These are phyloP conservation scores for Rhodotorula sp. DNA, from an alignment of 1,284 basidiomycete species.

Conservation along the genomic window DNA sequence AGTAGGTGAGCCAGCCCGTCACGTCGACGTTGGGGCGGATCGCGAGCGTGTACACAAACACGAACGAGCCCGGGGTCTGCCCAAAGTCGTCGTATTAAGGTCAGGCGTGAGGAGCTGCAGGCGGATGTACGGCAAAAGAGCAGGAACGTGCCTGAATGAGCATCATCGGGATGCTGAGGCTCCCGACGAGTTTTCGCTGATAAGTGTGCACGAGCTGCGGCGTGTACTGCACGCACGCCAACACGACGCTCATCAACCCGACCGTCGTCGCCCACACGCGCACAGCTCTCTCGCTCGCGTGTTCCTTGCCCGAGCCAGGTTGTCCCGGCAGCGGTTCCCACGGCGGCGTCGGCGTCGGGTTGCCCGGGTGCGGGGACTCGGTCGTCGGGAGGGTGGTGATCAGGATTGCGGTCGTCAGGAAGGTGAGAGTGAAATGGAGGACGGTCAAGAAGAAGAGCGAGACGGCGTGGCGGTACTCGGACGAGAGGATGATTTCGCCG, in stretches of 20 bases:
- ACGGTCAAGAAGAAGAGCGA: constrained; percentile 41
- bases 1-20: constrained; percentile 50
- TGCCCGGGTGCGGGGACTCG: constrained; percentile 7
- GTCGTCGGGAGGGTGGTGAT: constrained; percentile 40
- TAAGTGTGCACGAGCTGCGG: constrained; percentile 61
- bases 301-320: constrained; percentile 29
- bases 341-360: constrained; percentile 21
- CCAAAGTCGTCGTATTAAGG: too few species aligned
- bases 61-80: constrained; percentile 86
- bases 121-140: not conserved
- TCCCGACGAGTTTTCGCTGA: constrained; percentile 75
- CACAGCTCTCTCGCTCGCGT: constrained; percentile 43
- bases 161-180: constrained; percentile 93
- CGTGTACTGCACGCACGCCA: constrained; percentile 52
- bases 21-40: constrained; percentile 50
- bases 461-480: constrained; percentile 42
- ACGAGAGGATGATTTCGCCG: constrained; percentile 37
- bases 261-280: constrained; percentile 51
- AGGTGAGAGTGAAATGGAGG: constrained; percentile 41
- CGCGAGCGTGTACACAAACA: constrained; percentile 84
- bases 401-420: constrained; percentile 42
- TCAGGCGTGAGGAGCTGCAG: not conserved
- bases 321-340: constrained; percentile 11
- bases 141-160: constrained; percentile 66
- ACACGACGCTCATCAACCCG: constrained; percentile 48